Percentiles rank a stretch among this genome's conserved stretches.
Evolutionary conservation across 305 asterid species (phyloP).

Genomic region (Fraxinus latifolia): DNA sequence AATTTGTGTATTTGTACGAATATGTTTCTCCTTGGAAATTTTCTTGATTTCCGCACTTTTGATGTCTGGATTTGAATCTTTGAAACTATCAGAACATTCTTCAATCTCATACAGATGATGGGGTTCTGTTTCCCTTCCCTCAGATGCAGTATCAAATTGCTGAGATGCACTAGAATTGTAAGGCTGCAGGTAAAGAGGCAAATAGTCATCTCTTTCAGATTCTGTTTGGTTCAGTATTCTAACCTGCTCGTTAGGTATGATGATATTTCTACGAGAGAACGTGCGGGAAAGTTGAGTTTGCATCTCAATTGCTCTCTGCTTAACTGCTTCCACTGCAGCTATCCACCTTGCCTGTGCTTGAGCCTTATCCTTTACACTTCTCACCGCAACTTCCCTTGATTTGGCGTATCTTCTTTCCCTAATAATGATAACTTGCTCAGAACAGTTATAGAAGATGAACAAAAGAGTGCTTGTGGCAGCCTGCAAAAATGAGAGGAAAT

Average conservation of each 20-base stretch:
- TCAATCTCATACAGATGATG: conserved; percentile 36
- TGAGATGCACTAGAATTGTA: conserved; percentile 21
- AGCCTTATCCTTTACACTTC: conserved; percentile 59
- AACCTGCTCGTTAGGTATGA: conserved; percentile 35
- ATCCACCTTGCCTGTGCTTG: conserved; percentile 71
- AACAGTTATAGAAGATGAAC: conserved; percentile 64
- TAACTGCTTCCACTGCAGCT: conserved; percentile 47
- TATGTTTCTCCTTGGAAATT: conserved; percentile 48
- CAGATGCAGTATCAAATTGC: conserved; percentile 25
- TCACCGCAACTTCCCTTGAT: conserved; percentile 85
- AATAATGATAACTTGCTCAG: conserved; percentile 55
- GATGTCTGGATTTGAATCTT: conserved; percentile 39
- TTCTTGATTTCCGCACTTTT: conserved; percentile 47
- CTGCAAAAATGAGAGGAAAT: conserved; percentile 31
- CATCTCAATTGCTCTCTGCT: conserved; percentile 41
- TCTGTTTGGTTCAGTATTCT: conserved; percentile 13
- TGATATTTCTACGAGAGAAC: conserved; percentile 41
- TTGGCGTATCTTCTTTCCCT: conserved; percentile 66
- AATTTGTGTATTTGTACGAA: conserved; percentile 70
- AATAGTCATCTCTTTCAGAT: not conserved
- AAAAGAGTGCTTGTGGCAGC: conserved; percentile 48
- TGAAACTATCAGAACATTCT: conserved; percentile 40
- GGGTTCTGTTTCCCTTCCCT: conserved; percentile 32
- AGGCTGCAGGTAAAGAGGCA: conserved; percentile 3
- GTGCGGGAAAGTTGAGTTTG: conserved; percentile 53